Percentiles rank a stretch among this genome's conserved stretches.
Evolutionary conservation across 1,284 basidiomycete genomes (phyloP).

Genomic region (Cutaneotrichosporon mucoides): DNA sequence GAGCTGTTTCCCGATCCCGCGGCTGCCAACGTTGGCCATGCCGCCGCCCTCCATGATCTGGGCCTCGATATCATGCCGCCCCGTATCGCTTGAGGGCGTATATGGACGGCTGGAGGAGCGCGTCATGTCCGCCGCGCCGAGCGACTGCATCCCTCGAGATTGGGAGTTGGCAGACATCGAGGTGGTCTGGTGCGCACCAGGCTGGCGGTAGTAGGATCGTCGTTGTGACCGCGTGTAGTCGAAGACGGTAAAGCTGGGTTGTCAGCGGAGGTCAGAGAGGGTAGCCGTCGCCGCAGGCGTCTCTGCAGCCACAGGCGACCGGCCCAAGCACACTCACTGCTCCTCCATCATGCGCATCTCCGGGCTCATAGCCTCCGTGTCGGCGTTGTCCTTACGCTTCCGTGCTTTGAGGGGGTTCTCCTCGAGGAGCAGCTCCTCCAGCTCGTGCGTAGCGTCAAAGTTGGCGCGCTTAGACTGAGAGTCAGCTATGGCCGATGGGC

Average conservation of each 20-base stretch:
- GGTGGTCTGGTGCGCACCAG: slow-evolving; percentile 10
- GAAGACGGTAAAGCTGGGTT: slow-evolving; percentile 47
- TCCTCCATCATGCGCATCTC: slow-evolving; percentile 99
- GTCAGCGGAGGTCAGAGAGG: not conserved
- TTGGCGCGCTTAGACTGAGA: slow-evolving; percentile 90
- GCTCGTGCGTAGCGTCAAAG: slow-evolving; percentile 97
- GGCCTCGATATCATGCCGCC: slow-evolving; percentile 34
- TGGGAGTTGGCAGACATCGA: slow-evolving; percentile 20
- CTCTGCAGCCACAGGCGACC: too few relatives aligned
- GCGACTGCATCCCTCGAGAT: not conserved
- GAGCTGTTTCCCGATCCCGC: slow-evolving; percentile 21
- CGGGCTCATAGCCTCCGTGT: slow-evolving; percentile 72
- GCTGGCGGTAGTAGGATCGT: slow-evolving; percentile 44
- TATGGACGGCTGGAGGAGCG: not conserved
- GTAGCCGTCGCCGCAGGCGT: too few relatives aligned
- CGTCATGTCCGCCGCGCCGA: not conserved
- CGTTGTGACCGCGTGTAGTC: slow-evolving; percentile 45
- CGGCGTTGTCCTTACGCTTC: slow-evolving; percentile 83
- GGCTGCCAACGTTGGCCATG: slow-evolving; percentile 36
- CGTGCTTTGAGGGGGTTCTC: slow-evolving; percentile 96
- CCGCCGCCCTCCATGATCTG: slow-evolving; percentile 50
- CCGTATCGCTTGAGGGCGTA: slow-evolving; percentile 7
- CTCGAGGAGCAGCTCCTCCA: slow-evolving; percentile 91
- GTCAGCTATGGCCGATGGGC: not conserved
- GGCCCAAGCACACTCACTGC: slow-evolving; percentile 60